Conservation (phyloP, 495 filamentous ascomycete genomes). For the Hypoxylon intermedium region DNA sequence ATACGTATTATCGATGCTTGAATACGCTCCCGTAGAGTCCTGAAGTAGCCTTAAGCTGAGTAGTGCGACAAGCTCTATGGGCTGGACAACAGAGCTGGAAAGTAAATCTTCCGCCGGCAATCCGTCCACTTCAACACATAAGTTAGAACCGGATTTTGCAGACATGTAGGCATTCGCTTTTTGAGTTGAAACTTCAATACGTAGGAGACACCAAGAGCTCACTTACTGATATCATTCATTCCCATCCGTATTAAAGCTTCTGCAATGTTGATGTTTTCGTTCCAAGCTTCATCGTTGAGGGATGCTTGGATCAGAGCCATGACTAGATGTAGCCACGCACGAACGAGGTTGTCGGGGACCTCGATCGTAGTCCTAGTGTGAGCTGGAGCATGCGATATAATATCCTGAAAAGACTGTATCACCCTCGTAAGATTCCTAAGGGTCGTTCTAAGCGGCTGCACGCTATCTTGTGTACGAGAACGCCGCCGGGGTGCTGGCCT, state of each 20-base stretch:
- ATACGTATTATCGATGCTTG: constrained; percentile 46
- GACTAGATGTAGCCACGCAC: constrained; percentile 45
- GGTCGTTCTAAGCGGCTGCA: constrained; percentile 10
- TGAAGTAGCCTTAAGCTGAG: constrained; percentile 43
- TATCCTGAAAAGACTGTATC: constrained; percentile 37
- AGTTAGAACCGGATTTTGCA: constrained; percentile 2
- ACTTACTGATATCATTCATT: constrained; percentile 29
- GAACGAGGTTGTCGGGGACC: constrained; percentile 40
- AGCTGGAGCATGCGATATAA: constrained; percentile 29
- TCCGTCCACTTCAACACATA: constrained; percentile 15
- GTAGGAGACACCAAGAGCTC: not conserved
- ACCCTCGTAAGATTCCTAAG: constrained; percentile 30
- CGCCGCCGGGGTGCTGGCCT: not conserved
- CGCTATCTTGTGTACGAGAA: not conserved
- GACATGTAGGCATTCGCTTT: too few relatives aligned
- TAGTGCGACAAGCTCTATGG: constrained; percentile 46
- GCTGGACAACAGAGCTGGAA: constrained; percentile 44
- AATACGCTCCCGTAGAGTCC: constrained; percentile 37
- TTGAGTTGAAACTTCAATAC: too few relatives aligned
- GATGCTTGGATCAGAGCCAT: constrained; percentile 37
- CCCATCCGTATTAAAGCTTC: constrained; percentile 28
- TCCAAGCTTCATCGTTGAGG: constrained; percentile 20
- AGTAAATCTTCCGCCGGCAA: constrained; percentile 25
- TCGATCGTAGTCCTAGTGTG: constrained; percentile 24
- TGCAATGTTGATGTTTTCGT: constrained; percentile 24